Percentiles rank a stretch among this genome's conserved stretches.
Conservation (phyloP, 1,284 basidiomycete species). For the Thelephora terrestris region DNA sequence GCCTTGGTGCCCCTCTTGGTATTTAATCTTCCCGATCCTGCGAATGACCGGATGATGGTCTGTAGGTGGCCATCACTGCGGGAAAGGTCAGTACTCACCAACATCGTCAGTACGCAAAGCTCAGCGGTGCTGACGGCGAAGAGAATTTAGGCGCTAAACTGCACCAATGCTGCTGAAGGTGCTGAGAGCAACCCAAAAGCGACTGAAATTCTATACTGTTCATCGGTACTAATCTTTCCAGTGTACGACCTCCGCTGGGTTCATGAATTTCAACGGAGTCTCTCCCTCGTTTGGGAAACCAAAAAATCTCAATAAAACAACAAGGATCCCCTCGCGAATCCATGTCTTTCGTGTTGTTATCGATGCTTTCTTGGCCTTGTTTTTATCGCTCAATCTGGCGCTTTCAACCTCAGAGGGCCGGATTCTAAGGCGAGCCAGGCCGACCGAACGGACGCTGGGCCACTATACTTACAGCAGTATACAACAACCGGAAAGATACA, state of each 20-base stretch:
- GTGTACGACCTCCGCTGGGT: too few species aligned
- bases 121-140: not conserved
- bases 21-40: too few species aligned
- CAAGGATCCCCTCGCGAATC: too few species aligned
- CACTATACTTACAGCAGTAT: slow-evolving; percentile 19
- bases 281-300: too few species aligned
- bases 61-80: not conserved
- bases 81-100: not conserved
- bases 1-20: not conserved
- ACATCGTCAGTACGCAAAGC: not conserved
- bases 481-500: slow-evolving; percentile 21
- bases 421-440: slow-evolving; percentile 23
- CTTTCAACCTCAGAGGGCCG: slow-evolving; percentile 1
- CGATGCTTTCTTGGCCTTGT: too few species aligned
- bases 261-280: too few species aligned
- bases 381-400: too few species aligned
- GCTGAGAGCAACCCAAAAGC: slow-evolving; percentile 35
- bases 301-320: too few species aligned
- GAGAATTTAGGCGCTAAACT: not conserved
- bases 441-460: slow-evolving; percentile 21
- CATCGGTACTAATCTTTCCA: too few species aligned
- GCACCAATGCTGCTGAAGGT: slow-evolving; percentile 41
- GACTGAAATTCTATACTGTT: too few species aligned
- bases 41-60: not conserved
- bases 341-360: too few species aligned